These are phyloP conservation scores for Venturia carpophila DNA, from an alignment of 2,329 filamentous ascomycete genomes.

Conservation along the genomic window DNA sequence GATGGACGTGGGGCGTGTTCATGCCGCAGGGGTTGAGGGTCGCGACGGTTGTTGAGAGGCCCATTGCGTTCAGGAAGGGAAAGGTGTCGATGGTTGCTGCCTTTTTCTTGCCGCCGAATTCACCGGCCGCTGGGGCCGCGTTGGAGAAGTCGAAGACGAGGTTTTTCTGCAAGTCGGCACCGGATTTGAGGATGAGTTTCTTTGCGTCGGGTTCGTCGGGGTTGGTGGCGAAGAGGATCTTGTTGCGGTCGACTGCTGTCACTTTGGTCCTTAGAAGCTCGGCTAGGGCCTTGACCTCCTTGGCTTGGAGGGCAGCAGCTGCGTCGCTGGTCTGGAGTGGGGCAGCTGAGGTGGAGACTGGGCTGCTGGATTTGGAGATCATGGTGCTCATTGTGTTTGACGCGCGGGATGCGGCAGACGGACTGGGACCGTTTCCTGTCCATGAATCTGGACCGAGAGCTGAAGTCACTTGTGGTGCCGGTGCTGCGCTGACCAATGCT, in stretches of 20 bases:
- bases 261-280: slow-evolving; percentile 25
- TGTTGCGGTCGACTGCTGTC: slow-evolving; percentile 34
- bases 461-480: slow-evolving; percentile 6
- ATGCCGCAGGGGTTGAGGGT: slow-evolving; percentile 40
- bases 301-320: slow-evolving; percentile 18
- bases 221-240: slow-evolving; percentile 29
- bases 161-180: slow-evolving; percentile 27
- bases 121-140: slow-evolving; percentile 27
- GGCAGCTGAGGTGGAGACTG: slow-evolving; percentile 18
- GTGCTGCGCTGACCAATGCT: slow-evolving; percentile 13
- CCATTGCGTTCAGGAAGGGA: slow-evolving; percentile 34
- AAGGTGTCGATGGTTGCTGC: slow-evolving; percentile 32
- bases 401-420: not conserved
- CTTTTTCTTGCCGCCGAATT: slow-evolving; percentile 21
- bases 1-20: slow-evolving; percentile 43
- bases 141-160: slow-evolving; percentile 58
- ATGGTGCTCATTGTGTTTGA: slow-evolving; percentile 17
- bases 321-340: slow-evolving; percentile 19
- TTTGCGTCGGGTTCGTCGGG: slow-evolving; percentile 18
- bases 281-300: slow-evolving; percentile 26
- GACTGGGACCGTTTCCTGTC: not conserved
- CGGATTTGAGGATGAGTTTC: slow-evolving; percentile 25
- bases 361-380: slow-evolving; percentile 2
- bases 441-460: slow-evolving; percentile 9
- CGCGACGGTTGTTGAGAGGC: slow-evolving; percentile 32